Base-by-base conservation (phyloP, 345 rosid genomes). In the Brassica cretica region DNA sequence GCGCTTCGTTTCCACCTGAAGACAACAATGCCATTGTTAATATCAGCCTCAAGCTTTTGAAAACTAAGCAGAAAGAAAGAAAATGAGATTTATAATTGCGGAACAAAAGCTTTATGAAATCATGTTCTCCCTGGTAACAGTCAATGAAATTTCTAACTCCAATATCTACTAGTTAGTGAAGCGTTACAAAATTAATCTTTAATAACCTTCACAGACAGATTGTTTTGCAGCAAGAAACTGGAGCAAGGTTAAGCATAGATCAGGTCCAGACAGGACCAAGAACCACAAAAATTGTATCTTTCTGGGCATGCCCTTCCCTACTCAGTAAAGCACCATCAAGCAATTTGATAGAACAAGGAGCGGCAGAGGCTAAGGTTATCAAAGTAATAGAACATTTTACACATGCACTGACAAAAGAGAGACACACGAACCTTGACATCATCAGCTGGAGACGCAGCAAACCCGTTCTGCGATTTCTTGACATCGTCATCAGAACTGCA, bases 1-100 rank as follows among this genome's bases (percentile, higher is more conserved):
- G 30, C 95, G 91, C 78, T 90, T 88, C 0, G 91, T 49, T 82
- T 90, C 95, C 81, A 88, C 91, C 95, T 90, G 77, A 64, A 65
- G 56, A 18, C 61, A 80, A 71, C 56, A 63, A 60, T 14, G 25
- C 4, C 56, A 49, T 33, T 72, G 64, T 72, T 65, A 19, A 12
- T 68, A 62, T 16, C 69, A 60, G 33, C 10, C 27, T 18, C 58
- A 33, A 60, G 68, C 27, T 55, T 71, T 55, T 8, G 5, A 24
- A 11, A 63, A 63, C 59, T 59, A 7, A 29, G 65, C 4, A 70
- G 53, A 62, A 61, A 49, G 16, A 59, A n/a, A 78, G 30, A 27
- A 35, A 6, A 46, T 12, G 44, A 75, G 16, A 61, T 15, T 44
- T 18, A 46, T 14, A 59, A 15, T 59, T 32, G 5, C 15, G 0